These are phyloP conservation scores for Intubia oerlemansii DNA, from an alignment of 2,329 filamentous ascomycete species.

Conservation along the genomic window DNA sequence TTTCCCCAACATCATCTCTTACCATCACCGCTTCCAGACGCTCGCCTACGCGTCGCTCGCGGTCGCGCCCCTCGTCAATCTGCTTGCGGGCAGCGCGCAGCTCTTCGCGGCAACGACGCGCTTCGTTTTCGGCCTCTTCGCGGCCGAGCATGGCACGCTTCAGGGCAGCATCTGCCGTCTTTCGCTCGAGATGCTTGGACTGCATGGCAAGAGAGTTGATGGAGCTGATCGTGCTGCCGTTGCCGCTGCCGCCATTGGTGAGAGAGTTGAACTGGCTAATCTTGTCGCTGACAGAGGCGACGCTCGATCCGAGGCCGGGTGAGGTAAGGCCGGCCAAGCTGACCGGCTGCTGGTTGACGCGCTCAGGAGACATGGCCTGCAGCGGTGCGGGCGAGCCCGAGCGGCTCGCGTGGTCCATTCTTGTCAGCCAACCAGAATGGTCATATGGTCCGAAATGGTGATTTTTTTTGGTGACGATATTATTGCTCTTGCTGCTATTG, in stretches of 20 bases:
- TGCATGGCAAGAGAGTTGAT: conserved; percentile 39
- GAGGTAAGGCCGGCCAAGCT: conserved; percentile 8
- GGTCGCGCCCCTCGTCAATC: conserved; percentile 41
- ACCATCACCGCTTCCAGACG: conserved; percentile 50
- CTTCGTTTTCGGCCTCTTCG: conserved; percentile 51
- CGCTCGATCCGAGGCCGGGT: background rate
- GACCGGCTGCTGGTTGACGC: conserved; percentile 35
- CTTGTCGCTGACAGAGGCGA: conserved; percentile 36
- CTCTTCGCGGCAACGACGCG: conserved; percentile 42
- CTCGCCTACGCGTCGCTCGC: conserved; percentile 45
- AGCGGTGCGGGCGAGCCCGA: conserved; percentile 33
- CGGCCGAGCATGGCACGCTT: conserved; percentile 45
- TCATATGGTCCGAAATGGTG: too few relatives aligned
- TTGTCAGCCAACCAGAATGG: too few relatives aligned
- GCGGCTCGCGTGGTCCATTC: too few relatives aligned
- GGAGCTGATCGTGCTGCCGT: too few relatives aligned
- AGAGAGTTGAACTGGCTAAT: conserved; percentile 53
- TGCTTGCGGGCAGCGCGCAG: conserved; percentile 30
- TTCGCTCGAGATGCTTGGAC: conserved; percentile 40
- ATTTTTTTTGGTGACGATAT: background rate
- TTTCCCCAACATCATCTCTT: conserved; percentile 5
- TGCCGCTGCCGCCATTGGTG: too few relatives aligned
- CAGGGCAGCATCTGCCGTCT: conserved; percentile 41
- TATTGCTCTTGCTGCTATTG: too few relatives aligned
- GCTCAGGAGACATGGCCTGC: conserved; percentile 39